Evolutionary conservation across 2,329 filamentous ascomycete genomes (phyloP).

Genomic region (Davidsoniella eucalypti): DNA sequence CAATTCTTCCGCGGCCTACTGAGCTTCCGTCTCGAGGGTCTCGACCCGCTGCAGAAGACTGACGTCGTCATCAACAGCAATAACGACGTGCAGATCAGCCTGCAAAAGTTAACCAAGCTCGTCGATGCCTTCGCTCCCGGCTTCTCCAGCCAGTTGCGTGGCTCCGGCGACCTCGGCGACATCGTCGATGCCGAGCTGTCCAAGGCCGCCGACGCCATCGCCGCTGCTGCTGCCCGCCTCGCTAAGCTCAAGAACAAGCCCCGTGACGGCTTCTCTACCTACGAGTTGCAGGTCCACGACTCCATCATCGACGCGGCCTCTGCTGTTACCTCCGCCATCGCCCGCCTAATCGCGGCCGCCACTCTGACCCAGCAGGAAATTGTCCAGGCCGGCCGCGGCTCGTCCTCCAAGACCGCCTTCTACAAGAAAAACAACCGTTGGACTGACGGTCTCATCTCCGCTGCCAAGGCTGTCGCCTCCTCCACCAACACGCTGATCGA

Average conservation of each 20-base stretch:
- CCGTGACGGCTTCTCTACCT: conserved; percentile 87
- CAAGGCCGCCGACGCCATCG: conserved; percentile 90
- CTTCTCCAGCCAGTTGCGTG: conserved; percentile 56
- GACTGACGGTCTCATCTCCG: conserved; percentile 95
- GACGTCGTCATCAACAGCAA: conserved; percentile 97
- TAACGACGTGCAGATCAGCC: conserved; percentile 83
- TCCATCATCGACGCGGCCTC: conserved; percentile 85
- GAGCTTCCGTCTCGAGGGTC: conserved; percentile 81
- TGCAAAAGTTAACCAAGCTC: conserved; percentile 85
- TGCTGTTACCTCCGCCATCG: conserved; percentile 86
- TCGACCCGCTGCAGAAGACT: conserved; percentile 83
- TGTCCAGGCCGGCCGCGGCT: conserved; percentile 78
- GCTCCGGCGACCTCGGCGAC: conserved; percentile 77
- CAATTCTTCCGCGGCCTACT: conserved; percentile 90
- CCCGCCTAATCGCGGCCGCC: conserved; percentile 85
- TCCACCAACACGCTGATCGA: conserved; percentile 96
- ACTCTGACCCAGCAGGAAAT: conserved; percentile 91
- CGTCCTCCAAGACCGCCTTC: conserved; percentile 76
- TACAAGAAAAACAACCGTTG: conserved; percentile 99
- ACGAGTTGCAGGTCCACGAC: conserved; percentile 91
- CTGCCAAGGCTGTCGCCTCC: conserved; percentile 84
- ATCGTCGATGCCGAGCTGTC: conserved; percentile 81
- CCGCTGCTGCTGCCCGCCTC: conserved; percentile 74
- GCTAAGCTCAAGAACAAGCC: conserved; percentile 92
- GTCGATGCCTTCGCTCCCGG: conserved; percentile 85